Percentiles rank a stretch among this genome's conserved stretches.
Conservation (phyloP, 306 rosid genomes). For the Cicer bijugum region DNA sequence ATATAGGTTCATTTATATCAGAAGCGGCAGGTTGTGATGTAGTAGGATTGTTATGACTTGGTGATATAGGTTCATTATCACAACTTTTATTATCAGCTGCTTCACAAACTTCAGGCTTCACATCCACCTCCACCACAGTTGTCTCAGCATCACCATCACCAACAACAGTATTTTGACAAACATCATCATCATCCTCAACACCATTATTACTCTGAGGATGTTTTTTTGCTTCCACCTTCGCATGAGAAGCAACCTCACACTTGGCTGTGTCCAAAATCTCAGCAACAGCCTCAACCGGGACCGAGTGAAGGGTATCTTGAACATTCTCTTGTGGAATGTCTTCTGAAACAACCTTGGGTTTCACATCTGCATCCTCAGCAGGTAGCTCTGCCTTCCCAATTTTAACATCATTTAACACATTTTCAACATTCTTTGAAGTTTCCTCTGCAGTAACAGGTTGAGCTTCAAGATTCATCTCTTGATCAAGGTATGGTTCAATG, state of each 20-base stretch:
- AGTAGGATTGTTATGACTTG: constrained; percentile 47
- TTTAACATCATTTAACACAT: constrained; percentile 28
- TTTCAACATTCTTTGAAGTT: constrained; percentile 38
- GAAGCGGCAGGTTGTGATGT: constrained; percentile 50
- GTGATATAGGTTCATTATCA: constrained; percentile 25
- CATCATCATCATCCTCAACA: constrained; percentile 30
- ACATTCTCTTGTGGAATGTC: constrained; percentile 36
- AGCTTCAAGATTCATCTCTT: constrained; percentile 29
- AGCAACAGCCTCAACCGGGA: constrained; percentile 45
- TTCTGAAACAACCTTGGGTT: constrained; percentile 38
- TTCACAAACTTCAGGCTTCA: constrained; percentile 60
- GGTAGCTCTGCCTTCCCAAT: constrained; percentile 36
- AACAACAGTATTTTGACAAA: constrained; percentile 41
- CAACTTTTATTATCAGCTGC: constrained; percentile 45
- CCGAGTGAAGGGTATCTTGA: constrained; percentile 43
- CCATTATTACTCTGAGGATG: constrained; percentile 39
- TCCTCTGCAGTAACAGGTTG: constrained; percentile 41
- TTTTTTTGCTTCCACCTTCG: constrained; percentile 48
- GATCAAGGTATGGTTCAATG: constrained; percentile 7
- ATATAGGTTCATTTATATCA: constrained; percentile 44
- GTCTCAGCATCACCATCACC: constrained; percentile 39
- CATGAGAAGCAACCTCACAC: constrained; percentile 40
- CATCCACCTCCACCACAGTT: constrained; percentile 24
- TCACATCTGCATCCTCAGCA: constrained; percentile 39
- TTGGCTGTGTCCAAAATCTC: constrained; percentile 46